Evolutionary conservation across 2,329 filamentous ascomycete species (phyloP), one percentile per base, ranked within the genome.

Genomic region (Aspergillus sp.): DNA sequence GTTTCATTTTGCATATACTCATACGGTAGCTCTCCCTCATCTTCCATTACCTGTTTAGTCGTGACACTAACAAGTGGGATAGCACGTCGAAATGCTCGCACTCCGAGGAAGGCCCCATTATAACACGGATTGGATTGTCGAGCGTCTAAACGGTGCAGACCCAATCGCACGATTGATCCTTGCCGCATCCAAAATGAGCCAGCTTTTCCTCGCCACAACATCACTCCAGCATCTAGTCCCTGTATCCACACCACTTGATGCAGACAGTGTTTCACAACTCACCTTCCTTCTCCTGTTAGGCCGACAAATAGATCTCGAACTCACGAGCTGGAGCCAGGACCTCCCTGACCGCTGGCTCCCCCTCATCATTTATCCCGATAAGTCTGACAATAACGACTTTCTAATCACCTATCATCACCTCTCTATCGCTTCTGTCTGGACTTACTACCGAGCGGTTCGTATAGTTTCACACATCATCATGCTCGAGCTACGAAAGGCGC

Each of bases 1-100:
- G 59, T 74, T 75, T 44, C 68, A 65, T 34, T 74, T 71, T 61
- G 73, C 72, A 18, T 74, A 69, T 65, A 62, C 67, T 15, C 72
- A 74, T 48, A 69, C 67, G 58, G 73, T 75, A 61, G 45, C 69
- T 63, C 7, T 11, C 20, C 43, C 43, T 48, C 42, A 34, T 8
- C 5, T 3, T 17, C 12, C 26, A 11, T 36, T 15, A 9, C 30
- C 45, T n/a, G 8, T 9, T 22, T 11, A 17, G 30, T 12, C 20
- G 9, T 17, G 8, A 30, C 17, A 12, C 51, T 54, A 48, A 54
- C 30, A 32, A 24, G 36, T 41, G 39, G n/a, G 8, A 24, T 48
- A 75, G 73, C 71, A 71, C 60, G 64, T 73, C 11, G 72, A 74
- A 53, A 68, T 71, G 13, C 62, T 75, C 12, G 68, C 66, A 1